phyloP scores from a whole-genome alignment of 2,329 filamentous ascomycete genomes.

The Pseudohalonectria lignicola region DNA sequence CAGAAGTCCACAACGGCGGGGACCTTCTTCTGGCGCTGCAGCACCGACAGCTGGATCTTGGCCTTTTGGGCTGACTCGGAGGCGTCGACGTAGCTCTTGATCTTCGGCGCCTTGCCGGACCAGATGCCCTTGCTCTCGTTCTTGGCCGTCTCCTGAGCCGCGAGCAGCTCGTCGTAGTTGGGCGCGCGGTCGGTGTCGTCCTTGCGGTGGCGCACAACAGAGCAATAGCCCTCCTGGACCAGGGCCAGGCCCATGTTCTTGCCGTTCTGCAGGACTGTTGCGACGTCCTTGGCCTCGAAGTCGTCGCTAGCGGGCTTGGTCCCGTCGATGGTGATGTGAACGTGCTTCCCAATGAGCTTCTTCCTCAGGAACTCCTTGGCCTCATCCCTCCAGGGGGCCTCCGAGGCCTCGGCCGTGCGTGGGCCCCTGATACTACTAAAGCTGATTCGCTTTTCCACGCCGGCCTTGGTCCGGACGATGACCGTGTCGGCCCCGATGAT shows the following conservation, averaged over 20 bases:
- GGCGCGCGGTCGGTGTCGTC: slow-evolving; percentile 90
- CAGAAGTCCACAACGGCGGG: slow-evolving; percentile 94
- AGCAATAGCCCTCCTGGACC: slow-evolving; percentile 88
- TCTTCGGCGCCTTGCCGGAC: slow-evolving; percentile 78
- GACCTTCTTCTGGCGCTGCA: slow-evolving; percentile 85
- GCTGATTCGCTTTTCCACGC: slow-evolving; percentile 71
- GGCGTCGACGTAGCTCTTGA: slow-evolving; percentile 75
- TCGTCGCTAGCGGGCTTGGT: slow-evolving; percentile 82
- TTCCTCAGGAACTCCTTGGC: slow-evolving; percentile 95
- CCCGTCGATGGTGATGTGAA: slow-evolving; percentile 80
- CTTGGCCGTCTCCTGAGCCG: slow-evolving; percentile 73
- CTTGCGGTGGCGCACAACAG: slow-evolving; percentile 88
- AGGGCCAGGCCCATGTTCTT: slow-evolving; percentile 78
- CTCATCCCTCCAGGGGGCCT: slow-evolving; percentile 80
- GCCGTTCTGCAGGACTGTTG: slow-evolving; percentile 70
- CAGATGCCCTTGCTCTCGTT: slow-evolving; percentile 89
- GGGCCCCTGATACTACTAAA: slow-evolving; percentile 90
- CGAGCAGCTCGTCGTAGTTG: slow-evolving; percentile 83
- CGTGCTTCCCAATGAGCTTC: slow-evolving; percentile 90
- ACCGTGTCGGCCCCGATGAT: slow-evolving; percentile 84
- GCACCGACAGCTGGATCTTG: slow-evolving; percentile 79
- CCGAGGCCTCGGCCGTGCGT: slow-evolving; percentile 76
- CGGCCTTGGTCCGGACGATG: slow-evolving; percentile 73
- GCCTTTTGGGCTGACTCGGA: slow-evolving; percentile 91
- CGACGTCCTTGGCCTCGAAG: slow-evolving; percentile 91